These are phyloP conservation scores for Pichia sp. DNA, from an alignment of 1,139 yeast genomes.

Conservation along the genomic window DNA sequence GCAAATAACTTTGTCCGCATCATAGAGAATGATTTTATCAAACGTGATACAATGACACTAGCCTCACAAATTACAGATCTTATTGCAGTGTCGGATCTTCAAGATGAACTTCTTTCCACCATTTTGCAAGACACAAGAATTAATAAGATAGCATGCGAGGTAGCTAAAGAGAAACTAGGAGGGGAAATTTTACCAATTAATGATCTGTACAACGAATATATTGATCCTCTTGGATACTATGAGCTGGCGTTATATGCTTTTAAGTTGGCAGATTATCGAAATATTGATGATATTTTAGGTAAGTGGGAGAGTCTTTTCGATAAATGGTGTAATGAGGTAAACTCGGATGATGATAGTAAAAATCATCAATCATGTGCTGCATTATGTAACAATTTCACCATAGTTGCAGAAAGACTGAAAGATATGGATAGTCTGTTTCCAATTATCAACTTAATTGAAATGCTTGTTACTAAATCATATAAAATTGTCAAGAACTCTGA, in stretches of 20 bases:
- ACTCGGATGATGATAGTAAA: conserved; percentile 19
- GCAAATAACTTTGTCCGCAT: conserved; percentile 92
- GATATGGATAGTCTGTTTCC: conserved; percentile 77
- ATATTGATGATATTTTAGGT: conserved; percentile 61
- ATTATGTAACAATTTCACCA: conserved; percentile 34
- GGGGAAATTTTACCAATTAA: conserved; percentile 62
- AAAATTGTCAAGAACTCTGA: conserved; percentile 22
- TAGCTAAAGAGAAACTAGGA: conserved; percentile 50
- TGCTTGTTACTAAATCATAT: conserved; percentile 34
- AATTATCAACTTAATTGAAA: conserved; percentile 59
- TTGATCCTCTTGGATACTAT: conserved; percentile 82
- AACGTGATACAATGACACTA: conserved; percentile 70
- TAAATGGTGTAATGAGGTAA: conserved; percentile 31
- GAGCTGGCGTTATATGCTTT: conserved; percentile 74
- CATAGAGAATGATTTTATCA: conserved; percentile 66
- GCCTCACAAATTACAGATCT: conserved; percentile 68
- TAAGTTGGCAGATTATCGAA: conserved; percentile 74
- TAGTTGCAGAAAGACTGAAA: conserved; percentile 30
- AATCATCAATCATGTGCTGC: conserved; percentile 36
- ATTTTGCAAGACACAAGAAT: conserved; percentile 57
- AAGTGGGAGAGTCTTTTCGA: conserved; percentile 64
- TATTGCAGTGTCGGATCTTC: conserved; percentile 82
- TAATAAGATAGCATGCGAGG: conserved; percentile 34
- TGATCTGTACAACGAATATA: conserved; percentile 76
- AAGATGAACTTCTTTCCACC: conserved; percentile 65